phyloP scores from a whole-genome alignment of 2,329 filamentous ascomycete species.

The Nothopassalora personata region DNA sequence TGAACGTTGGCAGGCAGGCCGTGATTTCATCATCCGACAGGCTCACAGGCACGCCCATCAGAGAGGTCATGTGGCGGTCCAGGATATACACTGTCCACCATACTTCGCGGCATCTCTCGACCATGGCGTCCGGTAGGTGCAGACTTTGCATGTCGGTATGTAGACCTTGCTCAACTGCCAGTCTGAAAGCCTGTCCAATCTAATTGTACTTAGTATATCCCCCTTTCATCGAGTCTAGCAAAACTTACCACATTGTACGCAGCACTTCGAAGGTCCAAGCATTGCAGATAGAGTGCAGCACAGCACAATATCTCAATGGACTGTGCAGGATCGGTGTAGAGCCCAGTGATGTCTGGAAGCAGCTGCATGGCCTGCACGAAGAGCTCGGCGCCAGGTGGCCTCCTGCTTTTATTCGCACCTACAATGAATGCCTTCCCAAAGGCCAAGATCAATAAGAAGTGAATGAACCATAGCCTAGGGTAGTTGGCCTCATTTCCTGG shows the following conservation, averaged over 20 bases:
- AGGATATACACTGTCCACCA: conserved; percentile 54
- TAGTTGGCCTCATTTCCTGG: conserved; percentile 22
- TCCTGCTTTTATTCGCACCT: conserved; percentile 29
- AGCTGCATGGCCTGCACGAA: conserved; percentile 44
- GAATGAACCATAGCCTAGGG: conserved; percentile 47
- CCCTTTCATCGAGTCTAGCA: not conserved
- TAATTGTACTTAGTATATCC: conserved; percentile 15
- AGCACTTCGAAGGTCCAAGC: conserved; percentile 44
- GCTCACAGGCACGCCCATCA: conserved; percentile 50
- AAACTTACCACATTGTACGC: conserved; percentile 37
- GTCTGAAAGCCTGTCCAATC: conserved; percentile 50
- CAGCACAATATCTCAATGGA: conserved; percentile 50
- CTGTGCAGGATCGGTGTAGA: conserved; percentile 41
- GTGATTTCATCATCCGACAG: conserved; percentile 50
- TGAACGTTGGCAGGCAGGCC: conserved; percentile 43
- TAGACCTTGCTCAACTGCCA: conserved; percentile 48
- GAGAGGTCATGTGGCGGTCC: conserved; percentile 50
- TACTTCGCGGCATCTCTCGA: conserved; percentile 45
- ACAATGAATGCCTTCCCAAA: conserved; percentile 52
- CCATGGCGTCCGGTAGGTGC: conserved; percentile 37
- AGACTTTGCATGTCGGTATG: conserved; percentile 48
- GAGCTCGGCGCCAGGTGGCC: conserved; percentile 45
- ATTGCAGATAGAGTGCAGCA: conserved; percentile 50
- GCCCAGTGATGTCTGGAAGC: conserved; percentile 39
- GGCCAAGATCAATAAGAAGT: conserved; percentile 50